Conservation (phyloP, 225 moss, liverwort and hornwort species). For the Neckera pumila region DNA sequence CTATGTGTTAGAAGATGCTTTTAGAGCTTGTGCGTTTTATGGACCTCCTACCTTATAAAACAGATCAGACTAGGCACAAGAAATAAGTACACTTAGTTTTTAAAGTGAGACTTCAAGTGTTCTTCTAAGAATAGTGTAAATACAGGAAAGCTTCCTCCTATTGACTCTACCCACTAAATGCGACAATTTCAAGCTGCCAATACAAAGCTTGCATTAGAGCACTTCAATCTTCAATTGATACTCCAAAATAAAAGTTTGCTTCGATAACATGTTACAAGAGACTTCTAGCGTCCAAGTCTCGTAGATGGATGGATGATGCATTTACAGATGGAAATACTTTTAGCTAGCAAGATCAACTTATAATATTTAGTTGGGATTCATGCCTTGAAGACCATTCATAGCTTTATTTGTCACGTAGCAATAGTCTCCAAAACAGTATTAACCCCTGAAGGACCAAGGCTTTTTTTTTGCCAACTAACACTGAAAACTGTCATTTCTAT, state of each 20-base stretch:
- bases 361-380: not conserved
- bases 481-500: too few relatives aligned
- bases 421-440: fast-evolving
- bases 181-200: not conserved
- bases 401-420: not conserved
- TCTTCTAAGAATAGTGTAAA: not conserved
- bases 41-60: not conserved
- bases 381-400: not conserved
- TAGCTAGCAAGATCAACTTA: not conserved
- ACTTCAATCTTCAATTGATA: not conserved
- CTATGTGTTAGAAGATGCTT: fast-evolving
- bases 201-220: not conserved
- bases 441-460: too few relatives aligned
- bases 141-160: not conserved
- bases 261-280: not conserved
- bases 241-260: not conserved
- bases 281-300: fast-evolving
- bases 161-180: not conserved
- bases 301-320: not conserved
- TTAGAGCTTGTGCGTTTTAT: not conserved
- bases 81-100: not conserved
- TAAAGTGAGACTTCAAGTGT: too few relatives aligned
- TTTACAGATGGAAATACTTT: fast-evolving
- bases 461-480: too few relatives aligned
- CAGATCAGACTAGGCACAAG: fast-evolving